Conservation (phyloP, 2,329 filamentous ascomycete species). For the Trichophyton verrucosum region DNA sequence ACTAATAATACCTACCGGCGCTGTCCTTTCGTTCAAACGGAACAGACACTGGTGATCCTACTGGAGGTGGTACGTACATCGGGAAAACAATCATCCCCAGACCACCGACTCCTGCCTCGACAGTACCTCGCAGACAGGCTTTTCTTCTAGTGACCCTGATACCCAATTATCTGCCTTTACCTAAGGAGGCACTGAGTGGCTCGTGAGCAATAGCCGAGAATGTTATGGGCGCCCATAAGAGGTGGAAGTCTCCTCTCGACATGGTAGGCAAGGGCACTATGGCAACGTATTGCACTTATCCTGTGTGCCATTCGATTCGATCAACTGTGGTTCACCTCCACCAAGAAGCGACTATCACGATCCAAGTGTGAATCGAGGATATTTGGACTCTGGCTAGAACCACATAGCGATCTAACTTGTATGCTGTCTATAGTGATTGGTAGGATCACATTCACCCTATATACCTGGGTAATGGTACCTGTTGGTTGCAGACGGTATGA, state of each 20-base stretch:
- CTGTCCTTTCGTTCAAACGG: not conserved
- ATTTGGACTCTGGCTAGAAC: not conserved
- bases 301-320: too few species aligned
- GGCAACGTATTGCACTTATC: not conserved
- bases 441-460: not conserved
- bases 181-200: not conserved
- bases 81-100: not conserved
- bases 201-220: not conserved
- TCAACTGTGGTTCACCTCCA: too few species aligned
- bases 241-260: not conserved
- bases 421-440: not conserved
- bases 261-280: not conserved
- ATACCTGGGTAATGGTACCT: not conserved
- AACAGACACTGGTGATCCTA: not conserved
- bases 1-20: not conserved
- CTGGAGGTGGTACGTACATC: not conserved
- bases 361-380: not conserved
- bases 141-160: not conserved
- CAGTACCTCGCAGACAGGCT: not conserved
- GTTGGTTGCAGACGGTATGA: constrained; percentile 1
- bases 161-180: not conserved
- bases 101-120: not conserved
- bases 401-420: not conserved
- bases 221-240: not conserved
- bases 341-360: not conserved